Percentiles rank a stretch among this genome's conserved stretches.
phyloP scores from a whole-genome alignment of 805 yeast species.

The Debaryomyces tyrocola region DNA sequence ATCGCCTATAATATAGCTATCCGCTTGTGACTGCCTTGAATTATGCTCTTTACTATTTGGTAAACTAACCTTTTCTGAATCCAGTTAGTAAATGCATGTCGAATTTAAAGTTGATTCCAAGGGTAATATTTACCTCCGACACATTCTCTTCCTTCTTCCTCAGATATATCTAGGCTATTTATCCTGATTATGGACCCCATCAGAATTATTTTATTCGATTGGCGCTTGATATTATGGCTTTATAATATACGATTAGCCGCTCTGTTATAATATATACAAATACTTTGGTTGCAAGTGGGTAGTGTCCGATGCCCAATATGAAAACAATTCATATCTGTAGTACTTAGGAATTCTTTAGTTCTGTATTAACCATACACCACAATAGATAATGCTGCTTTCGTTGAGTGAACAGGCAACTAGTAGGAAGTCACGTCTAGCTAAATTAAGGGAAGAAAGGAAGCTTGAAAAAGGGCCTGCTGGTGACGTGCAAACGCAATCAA shows the following conservation, averaged over 20 bases:
- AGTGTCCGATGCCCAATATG: neutral
- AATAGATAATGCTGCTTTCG: constrained; percentile 1
- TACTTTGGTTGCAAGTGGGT: neutral
- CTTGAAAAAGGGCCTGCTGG: neutral
- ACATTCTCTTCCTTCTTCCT: neutral
- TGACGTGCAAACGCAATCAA: neutral
- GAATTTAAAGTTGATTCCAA: neutral
- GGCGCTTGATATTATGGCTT: too few species aligned
- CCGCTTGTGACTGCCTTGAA: too few species aligned
- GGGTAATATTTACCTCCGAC: neutral
- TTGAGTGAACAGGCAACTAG: constrained; percentile 8
- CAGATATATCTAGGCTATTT: too few species aligned
- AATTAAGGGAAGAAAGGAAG: constrained; percentile 9
- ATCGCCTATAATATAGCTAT: too few species aligned
- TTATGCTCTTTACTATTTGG: too few species aligned
- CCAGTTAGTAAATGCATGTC: neutral
- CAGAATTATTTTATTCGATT: too few species aligned
- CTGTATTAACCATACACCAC: neutral
- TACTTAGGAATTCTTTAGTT: too few species aligned
- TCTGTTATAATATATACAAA: neutral
- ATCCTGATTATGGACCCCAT: too few species aligned
- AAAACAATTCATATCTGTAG: neutral
- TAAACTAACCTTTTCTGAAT: neutral
- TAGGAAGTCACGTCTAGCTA: constrained; percentile 19
- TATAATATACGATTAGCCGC: neutral